A percentile compares a stretch with the other conserved stretches of the same genome.
These are phyloP conservation scores for Dothidotthia symphoricarpi DNA, from an alignment of 2,329 filamentous ascomycete species.

Conservation along the genomic window DNA sequence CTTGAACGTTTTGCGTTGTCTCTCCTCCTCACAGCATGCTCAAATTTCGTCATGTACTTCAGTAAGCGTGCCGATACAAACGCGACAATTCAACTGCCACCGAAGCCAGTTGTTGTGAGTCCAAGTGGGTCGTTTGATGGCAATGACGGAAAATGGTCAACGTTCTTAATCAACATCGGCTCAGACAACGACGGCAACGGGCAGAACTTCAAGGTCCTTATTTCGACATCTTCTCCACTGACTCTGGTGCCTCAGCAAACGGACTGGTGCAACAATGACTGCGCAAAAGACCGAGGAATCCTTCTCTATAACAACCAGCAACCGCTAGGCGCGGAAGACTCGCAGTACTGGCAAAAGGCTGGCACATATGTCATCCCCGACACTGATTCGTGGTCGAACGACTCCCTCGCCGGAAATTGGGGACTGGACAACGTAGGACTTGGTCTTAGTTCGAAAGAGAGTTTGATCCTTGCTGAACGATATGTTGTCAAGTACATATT, in stretches of 20 bases:
- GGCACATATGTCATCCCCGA: constrained; percentile 19
- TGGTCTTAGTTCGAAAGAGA: constrained; percentile 18
- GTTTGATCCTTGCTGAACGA: constrained; percentile 12
- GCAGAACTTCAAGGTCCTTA: constrained; percentile 39
- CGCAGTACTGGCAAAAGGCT: constrained; percentile 15
- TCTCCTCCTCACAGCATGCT: constrained; percentile 13
- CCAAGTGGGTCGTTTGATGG: constrained; percentile 36
- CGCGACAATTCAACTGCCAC: constrained; percentile 8
- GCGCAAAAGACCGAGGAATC: constrained; percentile 32
- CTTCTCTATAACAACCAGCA: constrained; percentile 16
- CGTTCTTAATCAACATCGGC: constrained; percentile 43
- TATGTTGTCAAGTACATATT: constrained; percentile 18
- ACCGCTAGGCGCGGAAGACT: constrained; percentile 20
- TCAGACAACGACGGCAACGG: constrained; percentile 24
- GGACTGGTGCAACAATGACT: constrained; percentile 28
- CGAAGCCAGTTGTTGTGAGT: constrained; percentile 13
- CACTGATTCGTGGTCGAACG: constrained; percentile 21
- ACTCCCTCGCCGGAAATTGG: constrained; percentile 12
- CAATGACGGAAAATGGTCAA: constrained; percentile 46
- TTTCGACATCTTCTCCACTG: constrained; percentile 31
- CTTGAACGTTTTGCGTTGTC: constrained; percentile 3
- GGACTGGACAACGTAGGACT: constrained; percentile 29
- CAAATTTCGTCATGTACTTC: constrained; percentile 20
- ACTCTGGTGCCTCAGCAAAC: constrained; percentile 26
- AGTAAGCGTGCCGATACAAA: constrained; percentile 22